Evolutionary conservation across 306 rosid genomes (phyloP), one percentile per base, ranked within the genome.

Genomic region (Vigna angularis): DNA sequence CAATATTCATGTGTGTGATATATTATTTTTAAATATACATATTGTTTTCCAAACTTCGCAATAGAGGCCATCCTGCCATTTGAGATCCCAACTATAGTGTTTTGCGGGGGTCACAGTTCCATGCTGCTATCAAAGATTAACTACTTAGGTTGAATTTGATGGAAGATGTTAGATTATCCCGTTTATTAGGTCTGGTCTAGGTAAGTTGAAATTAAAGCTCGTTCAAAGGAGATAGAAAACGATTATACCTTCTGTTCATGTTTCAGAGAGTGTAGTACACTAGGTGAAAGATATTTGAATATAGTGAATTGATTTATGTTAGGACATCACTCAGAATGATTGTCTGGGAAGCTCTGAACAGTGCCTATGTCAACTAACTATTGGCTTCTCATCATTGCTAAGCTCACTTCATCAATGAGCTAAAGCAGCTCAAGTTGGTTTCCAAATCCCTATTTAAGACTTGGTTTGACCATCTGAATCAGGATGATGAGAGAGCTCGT

Each of bases 231-330:
- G n/a, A 68, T 63, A 18, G 63, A 36, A 73, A 66, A 58, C 45
- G 8, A 58, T 45, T 44, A 38, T 45, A 20, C 36, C 20, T 59
- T 74, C 14, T 79, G 81, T 63, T 79, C 17, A 40, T 28, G 51
- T 6, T 51, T 53, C 26, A 17, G 8, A 18, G 66, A 32, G 45
- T 63, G 79, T 56, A 34, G 68, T 70, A 34, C 65, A 34, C 68
- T 20, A 69, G 12, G 59, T 76, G 61, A 64, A 30, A 36, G 18
- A 48, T 48, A 71, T 70, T 79, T 72, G 38, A 79, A 66, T 76
- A 63, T 9, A 18, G 5, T 51, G 51, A 69, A 9, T 72, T 53
- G 70, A 51, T 76, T 59, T 52, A 62, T 63, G 30, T 55, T 20
- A 26, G 30, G 15, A 55, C 32, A 55, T 28, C 3, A 55, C 32